Evolutionary conservation across 768 basidiomycete genomes (phyloP), one percentile per base, ranked within the genome.

Genomic region (Tremella mesenterica): DNA sequence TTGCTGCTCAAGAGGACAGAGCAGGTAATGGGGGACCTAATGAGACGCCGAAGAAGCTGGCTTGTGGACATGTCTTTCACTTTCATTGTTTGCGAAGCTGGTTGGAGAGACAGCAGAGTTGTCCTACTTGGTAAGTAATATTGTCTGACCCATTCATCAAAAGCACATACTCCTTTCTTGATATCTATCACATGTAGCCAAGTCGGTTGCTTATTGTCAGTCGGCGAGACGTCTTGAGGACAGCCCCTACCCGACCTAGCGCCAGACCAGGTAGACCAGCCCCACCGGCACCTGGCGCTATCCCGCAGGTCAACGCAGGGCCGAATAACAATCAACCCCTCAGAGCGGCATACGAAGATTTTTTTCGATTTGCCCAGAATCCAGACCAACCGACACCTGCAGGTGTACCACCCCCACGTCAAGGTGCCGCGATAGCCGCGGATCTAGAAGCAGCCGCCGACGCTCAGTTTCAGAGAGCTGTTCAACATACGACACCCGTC

Each of bases 31-130:
- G 68, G 81, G 88, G 87, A 10, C 87, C 88, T 8, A 96, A 96
- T 66, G 88, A 88, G 50, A 92, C 91, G 13, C 92, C 93, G 1
- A 99, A 99, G 77, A 92, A 89, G 70, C 77, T 99, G 21, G 88
- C 86, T 8, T 99, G 95, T 75, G 92, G 92, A 0, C 95, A 99
- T 72, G 83, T 95, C 38, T 99, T 99, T 77, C 95, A 99, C 74
- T 93, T 96, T 72, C 84, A 96, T 67, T 99, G 95, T 73, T 80
- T 99, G 58, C 81, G 90, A 34, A 92, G 89, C 20, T 99, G 95
- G 95, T 80, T 99, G 25, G 95, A 99, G 73, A 81, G 95, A 39
- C 95, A 99, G 72, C 95, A 97, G 73, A 97, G 88, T 63, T 99
- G 95, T 72, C 95, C 95, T 1, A 99, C 95, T 36, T 99, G 93